Conservation (phyloP, 495 filamentous ascomycete species). For the Immersiella caudata region DNA sequence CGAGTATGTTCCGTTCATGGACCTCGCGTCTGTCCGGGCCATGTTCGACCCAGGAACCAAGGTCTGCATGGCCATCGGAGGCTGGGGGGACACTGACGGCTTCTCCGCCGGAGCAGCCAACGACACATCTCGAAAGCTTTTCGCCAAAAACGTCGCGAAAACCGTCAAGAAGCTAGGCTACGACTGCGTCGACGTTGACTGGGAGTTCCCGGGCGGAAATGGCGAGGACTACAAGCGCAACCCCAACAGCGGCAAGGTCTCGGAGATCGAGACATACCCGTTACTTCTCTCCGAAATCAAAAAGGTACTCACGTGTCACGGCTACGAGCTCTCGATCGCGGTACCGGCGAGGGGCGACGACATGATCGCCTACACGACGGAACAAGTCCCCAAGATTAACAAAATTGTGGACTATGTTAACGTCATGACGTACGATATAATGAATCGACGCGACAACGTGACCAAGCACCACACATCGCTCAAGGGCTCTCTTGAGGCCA, state of each 20-base stretch:
- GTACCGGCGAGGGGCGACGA: slow-evolving; percentile 60
- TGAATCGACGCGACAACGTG: slow-evolving; percentile 65
- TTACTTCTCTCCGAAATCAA: slow-evolving; percentile 59
- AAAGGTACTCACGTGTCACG: slow-evolving; percentile 50
- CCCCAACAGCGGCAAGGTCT: slow-evolving; percentile 58
- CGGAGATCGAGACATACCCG: slow-evolving; percentile 63
- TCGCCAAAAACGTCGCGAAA: slow-evolving; percentile 59
- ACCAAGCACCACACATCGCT: slow-evolving; percentile 62
- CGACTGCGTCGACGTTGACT: slow-evolving; percentile 65
- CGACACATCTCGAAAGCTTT: slow-evolving; percentile 53
- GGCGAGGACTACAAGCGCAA: slow-evolving; percentile 59
- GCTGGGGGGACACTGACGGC: slow-evolving; percentile 63
- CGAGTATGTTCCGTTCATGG: slow-evolving; percentile 54
- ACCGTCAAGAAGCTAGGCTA: slow-evolving; percentile 57
- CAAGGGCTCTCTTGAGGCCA: slow-evolving; percentile 49
- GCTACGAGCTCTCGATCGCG: slow-evolving; percentile 65
- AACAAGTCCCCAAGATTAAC: slow-evolving; percentile 61
- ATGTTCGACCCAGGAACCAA: slow-evolving; percentile 57
- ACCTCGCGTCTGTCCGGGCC: slow-evolving; percentile 49
- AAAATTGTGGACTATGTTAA: slow-evolving; percentile 65
- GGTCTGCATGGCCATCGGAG: slow-evolving; percentile 65
- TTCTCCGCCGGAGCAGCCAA: slow-evolving; percentile 56
- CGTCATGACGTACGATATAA: slow-evolving; percentile 69
- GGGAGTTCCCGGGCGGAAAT: slow-evolving; percentile 72
- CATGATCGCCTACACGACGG: slow-evolving; percentile 65